Evolutionary conservation across 768 basidiomycete species (phyloP).

Genomic region (Gloeopeniophorella convolvens): DNA sequence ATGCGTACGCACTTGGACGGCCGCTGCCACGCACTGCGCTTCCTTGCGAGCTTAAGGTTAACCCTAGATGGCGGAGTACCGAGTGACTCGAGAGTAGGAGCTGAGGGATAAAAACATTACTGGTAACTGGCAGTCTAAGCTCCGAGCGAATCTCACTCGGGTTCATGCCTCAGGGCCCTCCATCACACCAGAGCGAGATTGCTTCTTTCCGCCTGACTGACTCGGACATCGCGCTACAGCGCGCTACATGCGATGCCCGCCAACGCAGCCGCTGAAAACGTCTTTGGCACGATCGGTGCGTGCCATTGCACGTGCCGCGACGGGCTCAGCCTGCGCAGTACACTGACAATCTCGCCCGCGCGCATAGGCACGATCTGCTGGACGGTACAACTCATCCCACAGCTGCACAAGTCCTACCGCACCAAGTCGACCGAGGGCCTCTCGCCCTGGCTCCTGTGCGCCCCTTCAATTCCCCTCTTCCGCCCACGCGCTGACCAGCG

Average conservation of each 20-base stretch:
- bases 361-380: slow-evolving; percentile 58
- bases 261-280: slow-evolving; percentile 56
- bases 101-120: no score
- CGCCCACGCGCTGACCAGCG: background rate
- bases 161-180: no score
- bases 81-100: no score
- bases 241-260: slow-evolving; percentile 34
- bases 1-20: no score
- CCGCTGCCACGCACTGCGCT: no score
- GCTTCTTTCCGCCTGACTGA: no score
- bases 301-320: slow-evolving; percentile 5
- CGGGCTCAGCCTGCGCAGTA: no score
- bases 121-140: background rate
- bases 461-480: background rate
- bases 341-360: slow-evolving; percentile 38
- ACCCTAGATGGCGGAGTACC: no score
- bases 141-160: no score
- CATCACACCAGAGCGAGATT: no score
- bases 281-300: slow-evolving; percentile 60
- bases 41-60: no score
- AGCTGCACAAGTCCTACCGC: slow-evolving; percentile 67
- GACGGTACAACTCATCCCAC: slow-evolving; percentile 62
- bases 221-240: no score
- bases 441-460: slow-evolving; percentile 59
- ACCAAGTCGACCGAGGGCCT: slow-evolving; percentile 63